These are phyloP conservation scores for Tetrastigma voinierianum DNA, from an alignment of 164 flowering plant species.

Conservation along the genomic window DNA sequence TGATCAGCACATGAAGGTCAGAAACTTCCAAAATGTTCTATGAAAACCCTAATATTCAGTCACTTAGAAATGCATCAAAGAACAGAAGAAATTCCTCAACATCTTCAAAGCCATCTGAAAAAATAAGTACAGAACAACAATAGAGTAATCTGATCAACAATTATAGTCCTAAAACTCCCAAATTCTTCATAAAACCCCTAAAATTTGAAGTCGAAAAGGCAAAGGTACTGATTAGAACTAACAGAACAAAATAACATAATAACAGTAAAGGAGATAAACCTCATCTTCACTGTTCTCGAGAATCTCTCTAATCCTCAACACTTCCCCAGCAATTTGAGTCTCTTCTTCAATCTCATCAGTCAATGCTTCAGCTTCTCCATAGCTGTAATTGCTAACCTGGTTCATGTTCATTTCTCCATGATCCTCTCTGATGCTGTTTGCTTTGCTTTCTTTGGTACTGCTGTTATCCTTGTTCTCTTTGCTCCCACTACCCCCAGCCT, in stretches of 20 bases:
- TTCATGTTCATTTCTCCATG: conserved; percentile 21
- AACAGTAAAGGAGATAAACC: conserved; percentile 36
- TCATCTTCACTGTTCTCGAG: conserved; percentile 50
- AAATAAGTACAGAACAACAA: not conserved
- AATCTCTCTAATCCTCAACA: conserved; percentile 72
- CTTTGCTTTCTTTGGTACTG: conserved; percentile 45
- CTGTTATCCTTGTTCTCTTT: conserved; percentile 65
- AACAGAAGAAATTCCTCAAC: too few relatives aligned
- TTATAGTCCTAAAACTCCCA: too few relatives aligned
- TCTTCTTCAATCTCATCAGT: conserved; percentile 87
- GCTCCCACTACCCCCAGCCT: conserved; percentile 34
- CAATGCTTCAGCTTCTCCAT: conserved; percentile 84
- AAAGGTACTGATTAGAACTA: not conserved
- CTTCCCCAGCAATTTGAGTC: conserved; percentile 56
- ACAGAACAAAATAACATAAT: not conserved
- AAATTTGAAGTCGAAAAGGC: not conserved
- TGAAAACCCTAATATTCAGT: not conserved
- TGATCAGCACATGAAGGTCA: not conserved
- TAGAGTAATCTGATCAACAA: not conserved
- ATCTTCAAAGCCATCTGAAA: too few relatives aligned
- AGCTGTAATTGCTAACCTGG: conserved; percentile 54
- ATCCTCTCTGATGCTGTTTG: conserved; percentile 41
- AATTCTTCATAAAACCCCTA: too few relatives aligned
- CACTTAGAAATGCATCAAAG: too few relatives aligned
- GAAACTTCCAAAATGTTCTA: not conserved